phyloP scores from a whole-genome alignment of 805 yeast genomes.

The Starmerella khaoyaiensis region DNA sequence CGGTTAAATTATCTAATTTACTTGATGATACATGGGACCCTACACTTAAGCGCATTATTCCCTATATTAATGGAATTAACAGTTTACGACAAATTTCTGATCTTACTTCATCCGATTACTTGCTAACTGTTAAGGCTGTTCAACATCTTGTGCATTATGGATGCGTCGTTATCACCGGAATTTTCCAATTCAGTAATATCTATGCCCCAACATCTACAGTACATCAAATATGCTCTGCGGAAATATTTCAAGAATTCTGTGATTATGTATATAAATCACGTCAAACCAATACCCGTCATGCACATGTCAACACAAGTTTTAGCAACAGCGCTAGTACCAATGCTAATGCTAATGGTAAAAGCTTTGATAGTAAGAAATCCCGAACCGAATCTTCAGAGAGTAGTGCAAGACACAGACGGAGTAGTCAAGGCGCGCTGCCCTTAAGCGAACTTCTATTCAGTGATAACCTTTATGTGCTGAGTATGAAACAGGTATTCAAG shows the following conservation, averaged over 20 bases:
- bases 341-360: too few relatives aligned
- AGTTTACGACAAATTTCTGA: conserved; percentile 65
- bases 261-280: conserved; percentile 49
- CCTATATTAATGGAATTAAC: conserved; percentile 78
- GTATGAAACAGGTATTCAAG: conserved; percentile 37
- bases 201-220: conserved; percentile 82
- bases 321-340: conserved; percentile 4
- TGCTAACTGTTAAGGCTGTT: conserved; percentile 70
- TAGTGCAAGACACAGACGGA: neutral
- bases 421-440: neutral
- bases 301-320: neutral
- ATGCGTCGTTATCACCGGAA: conserved; percentile 69
- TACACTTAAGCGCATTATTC: conserved; percentile 77
- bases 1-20: conserved; percentile 56
- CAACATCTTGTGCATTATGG: conserved; percentile 85
- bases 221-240: conserved; percentile 52
- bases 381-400: too few relatives aligned
- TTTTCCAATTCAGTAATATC: conserved; percentile 76
- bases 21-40: conserved; percentile 96
- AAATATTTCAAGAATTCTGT: conserved; percentile 72
- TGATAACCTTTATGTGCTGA: conserved; percentile 5
- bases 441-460: neutral
- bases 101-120: conserved; percentile 67
- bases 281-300: neutral
- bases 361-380: too few relatives aligned